These are phyloP conservation scores for Wickerhamiella shivajii DNA, from an alignment of 805 yeast species.

Conservation along the genomic window DNA sequence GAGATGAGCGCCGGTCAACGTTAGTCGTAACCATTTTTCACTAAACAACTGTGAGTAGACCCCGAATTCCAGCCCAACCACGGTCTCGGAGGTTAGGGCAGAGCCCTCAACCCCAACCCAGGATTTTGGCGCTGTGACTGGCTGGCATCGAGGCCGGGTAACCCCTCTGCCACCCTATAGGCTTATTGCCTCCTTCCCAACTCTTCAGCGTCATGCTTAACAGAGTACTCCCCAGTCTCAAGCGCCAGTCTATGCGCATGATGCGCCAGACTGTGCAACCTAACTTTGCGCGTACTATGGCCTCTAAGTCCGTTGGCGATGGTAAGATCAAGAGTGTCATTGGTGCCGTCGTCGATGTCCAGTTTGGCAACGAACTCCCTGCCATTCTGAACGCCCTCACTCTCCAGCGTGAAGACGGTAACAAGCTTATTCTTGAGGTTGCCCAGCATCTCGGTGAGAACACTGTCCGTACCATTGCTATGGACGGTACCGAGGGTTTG, in stretches of 20 bases:
- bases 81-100: no score
- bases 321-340: constrained; percentile 21
- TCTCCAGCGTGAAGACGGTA: constrained; percentile 61
- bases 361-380: constrained; percentile 94
- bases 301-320: constrained; percentile 14
- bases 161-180: no score
- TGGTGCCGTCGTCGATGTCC: constrained; percentile 45
- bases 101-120: no score
- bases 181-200: no score
- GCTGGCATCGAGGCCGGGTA: no score
- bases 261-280: constrained; percentile 14
- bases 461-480: constrained; percentile 99
- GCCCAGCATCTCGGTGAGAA: constrained; percentile 99
- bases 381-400: constrained; percentile 94
- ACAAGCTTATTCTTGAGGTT: constrained; percentile 83
- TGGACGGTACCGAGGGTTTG: constrained; percentile 99
- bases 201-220: constrained; percentile 20
- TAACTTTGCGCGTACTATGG: constrained; percentile 17
- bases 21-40: no score
- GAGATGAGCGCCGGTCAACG: no score
- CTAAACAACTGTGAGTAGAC: no score
- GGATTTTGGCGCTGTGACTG: no score
- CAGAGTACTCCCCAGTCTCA: constrained; percentile 21
- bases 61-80: no score
- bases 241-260: constrained; percentile 20